Evolutionary conservation across 2,329 filamentous ascomycete genomes (phyloP), one percentile per base, ranked within the genome.

Genomic region (Colletotrichum zoysiae): DNA sequence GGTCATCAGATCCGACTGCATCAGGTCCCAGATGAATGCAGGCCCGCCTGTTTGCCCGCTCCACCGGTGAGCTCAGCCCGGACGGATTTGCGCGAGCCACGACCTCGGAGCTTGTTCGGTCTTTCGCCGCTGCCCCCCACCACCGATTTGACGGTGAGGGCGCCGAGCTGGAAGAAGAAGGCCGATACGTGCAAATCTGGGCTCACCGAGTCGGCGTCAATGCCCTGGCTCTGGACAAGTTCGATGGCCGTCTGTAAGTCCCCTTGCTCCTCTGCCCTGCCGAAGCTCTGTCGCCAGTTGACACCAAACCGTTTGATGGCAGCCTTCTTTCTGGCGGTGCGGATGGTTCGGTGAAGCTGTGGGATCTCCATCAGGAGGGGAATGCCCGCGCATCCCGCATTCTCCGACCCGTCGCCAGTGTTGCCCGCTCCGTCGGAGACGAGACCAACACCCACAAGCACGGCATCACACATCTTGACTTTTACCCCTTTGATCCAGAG

Each of bases 271-370:
- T 58, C 6, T 8, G 14, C 18, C 9, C 9, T 7, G 56, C 42
- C 2, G n/a, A 44, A 33, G 26, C 12, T 35, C n/a, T 18, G 38
- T 11, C 40, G 8, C 50, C 55, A 30, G 30, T 30, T 70, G 38
- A 72, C 30, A 58, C 44, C 11, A 60, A 38, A 23, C 33, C n/a
- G 14, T n/a, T n/a, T 33, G n/a, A 40, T 42, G 23, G 11, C 5
- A 92, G 93, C 75, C 86, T 98, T 74, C 82, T 97, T 2, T 97
- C 95, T 0, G 95, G 94, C 5, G 95, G 95, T 40, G 92, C 93
- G 5, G 94, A 97, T 78, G 93, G 93, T 12, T 93, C 92, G 0
- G 90, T 98, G 77, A 93, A 91, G 75, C 83, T 98, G 57, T 98
- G 95, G 95, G 92, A 98, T 81, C 87, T 98, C 8, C 93, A 97